Evolutionary conservation across 2,329 filamentous ascomycete genomes (phyloP).

Genomic region (Elsinoe perseae): DNA sequence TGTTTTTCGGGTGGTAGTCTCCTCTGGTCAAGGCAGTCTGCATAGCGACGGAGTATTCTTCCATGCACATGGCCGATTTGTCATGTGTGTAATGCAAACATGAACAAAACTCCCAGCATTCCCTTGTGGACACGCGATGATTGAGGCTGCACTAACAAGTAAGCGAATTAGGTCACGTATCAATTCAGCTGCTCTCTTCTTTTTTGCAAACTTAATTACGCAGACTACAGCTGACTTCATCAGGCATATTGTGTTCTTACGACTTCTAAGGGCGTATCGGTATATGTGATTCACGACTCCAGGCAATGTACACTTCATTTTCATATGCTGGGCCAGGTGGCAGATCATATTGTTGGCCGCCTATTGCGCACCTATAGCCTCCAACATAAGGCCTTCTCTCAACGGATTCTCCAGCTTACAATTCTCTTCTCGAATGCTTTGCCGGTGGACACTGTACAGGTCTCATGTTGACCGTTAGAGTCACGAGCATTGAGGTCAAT

Average conservation of each 20-base stretch:
- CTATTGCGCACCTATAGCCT: background rate
- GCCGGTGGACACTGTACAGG: background rate
- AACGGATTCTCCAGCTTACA: background rate
- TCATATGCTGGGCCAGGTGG: background rate
- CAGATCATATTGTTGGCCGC: background rate
- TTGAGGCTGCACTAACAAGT: too few species aligned
- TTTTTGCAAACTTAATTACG: too few species aligned
- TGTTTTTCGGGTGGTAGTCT: background rate
- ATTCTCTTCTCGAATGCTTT: background rate
- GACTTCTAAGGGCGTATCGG: background rate
- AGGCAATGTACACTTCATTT: background rate
- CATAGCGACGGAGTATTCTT: conserved; percentile 6
- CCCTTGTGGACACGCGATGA: too few species aligned
- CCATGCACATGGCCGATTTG: background rate
- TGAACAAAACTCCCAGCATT: background rate
- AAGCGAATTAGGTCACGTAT: too few species aligned
- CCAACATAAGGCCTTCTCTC: background rate
- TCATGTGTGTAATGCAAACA: background rate
- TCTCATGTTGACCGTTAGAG: background rate
- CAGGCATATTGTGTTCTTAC: background rate
- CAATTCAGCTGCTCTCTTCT: too few species aligned
- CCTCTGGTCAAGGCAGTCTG: background rate
- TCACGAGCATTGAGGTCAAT: too few species aligned
- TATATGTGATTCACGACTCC: background rate
- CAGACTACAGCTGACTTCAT: too few species aligned